phyloP scores from a whole-genome alignment of 306 rosid species.

The Medicago ruthenica region DNA sequence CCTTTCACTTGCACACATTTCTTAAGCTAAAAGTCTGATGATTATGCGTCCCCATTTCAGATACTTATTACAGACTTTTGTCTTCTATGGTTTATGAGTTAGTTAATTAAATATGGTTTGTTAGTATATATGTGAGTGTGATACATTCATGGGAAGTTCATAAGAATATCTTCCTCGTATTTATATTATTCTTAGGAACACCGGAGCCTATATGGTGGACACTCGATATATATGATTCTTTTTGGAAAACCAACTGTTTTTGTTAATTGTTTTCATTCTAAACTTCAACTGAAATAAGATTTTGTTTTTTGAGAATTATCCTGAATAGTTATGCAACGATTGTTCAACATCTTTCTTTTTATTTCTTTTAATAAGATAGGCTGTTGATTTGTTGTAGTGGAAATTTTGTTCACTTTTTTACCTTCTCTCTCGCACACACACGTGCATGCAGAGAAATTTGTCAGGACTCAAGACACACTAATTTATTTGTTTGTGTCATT shows the following conservation, averaged over 20 bases:
- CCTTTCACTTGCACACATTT: conserved; percentile 17
- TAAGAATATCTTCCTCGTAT: neutral
- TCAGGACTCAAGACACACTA: conserved; percentile 13
- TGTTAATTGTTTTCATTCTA: conserved; percentile 24
- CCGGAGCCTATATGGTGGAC: conserved; percentile 4
- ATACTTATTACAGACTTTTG: conserved; percentile 18
- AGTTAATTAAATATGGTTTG: conserved; percentile 26
- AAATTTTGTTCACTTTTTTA: conserved; percentile 13
- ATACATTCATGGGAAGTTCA: conserved; percentile 23
- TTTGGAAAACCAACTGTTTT: conserved; percentile 17
- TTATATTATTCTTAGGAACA: conserved; percentile 17
- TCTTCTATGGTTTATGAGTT: conserved; percentile 37
- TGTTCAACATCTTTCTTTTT: conserved; percentile 12
- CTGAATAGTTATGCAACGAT: conserved; percentile 11
- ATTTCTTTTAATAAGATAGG: neutral
- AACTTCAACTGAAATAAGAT: conserved; percentile 24
- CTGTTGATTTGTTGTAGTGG: conserved; percentile 5
- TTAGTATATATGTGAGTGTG: conserved; percentile 1
- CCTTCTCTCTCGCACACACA: neutral
- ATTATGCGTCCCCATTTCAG: conserved; percentile 14
- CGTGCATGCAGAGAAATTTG: neutral
- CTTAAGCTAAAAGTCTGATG: conserved; percentile 23
- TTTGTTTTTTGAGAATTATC: neutral
- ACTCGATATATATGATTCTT: conserved; percentile 11
- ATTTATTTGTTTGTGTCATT: conserved; percentile 13